A percentile compares a stretch with the other conserved stretches of the same genome.
These are phyloP conservation scores for Metarhizium robertsii DNA, from an alignment of 2,329 filamentous ascomycete species.

Conservation along the genomic window DNA sequence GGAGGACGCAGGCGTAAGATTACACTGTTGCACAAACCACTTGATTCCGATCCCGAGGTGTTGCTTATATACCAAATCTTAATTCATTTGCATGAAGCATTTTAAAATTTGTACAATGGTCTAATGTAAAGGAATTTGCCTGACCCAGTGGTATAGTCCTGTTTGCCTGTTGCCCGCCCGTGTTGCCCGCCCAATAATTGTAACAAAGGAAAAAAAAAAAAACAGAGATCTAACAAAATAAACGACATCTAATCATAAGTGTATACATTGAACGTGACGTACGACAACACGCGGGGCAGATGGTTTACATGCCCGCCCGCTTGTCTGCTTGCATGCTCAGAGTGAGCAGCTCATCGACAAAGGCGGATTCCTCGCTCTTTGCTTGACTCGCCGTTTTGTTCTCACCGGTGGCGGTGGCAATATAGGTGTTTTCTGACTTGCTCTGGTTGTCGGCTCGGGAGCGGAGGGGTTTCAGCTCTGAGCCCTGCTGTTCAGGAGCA, in stretches of 20 bases:
- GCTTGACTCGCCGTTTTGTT: not conserved
- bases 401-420: constrained; percentile 8
- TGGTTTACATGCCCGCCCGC: not conserved
- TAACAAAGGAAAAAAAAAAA: not conserved
- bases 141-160: constrained; percentile 1
- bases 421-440: constrained; percentile 4
- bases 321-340: constrained; percentile 11
- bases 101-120: too few species aligned
- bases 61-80: too few species aligned
- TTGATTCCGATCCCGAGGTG: too few species aligned
- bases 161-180: not conserved
- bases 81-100: too few species aligned
- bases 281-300: not conserved
- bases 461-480: not conserved
- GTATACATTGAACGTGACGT: not conserved
- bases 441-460: not conserved
- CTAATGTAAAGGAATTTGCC: too few species aligned
- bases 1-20: too few species aligned
- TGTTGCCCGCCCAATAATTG: too few species aligned
- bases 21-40: too few species aligned
- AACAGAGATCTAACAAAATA: not conserved
- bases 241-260: not conserved
- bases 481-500: not conserved
- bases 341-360: constrained; percentile 13
- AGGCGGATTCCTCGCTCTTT: constrained; percentile 6